A percentile compares a stretch with the other conserved stretches of the same genome.
Evolutionary conservation across 331 rosid genomes (phyloP).

Genomic region (Pyrus hybrid): DNA sequence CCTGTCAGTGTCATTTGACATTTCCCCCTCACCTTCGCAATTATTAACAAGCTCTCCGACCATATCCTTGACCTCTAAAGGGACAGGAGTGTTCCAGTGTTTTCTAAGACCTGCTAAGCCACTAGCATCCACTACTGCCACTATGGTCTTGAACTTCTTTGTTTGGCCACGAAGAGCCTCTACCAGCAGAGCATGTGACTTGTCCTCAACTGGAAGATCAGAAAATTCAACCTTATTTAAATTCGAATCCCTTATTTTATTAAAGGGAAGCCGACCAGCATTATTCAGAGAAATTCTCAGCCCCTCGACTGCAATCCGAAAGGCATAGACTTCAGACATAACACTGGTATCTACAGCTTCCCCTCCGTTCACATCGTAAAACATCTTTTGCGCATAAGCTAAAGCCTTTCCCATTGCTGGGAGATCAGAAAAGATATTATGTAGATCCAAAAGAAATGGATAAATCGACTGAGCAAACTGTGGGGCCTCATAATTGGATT

Average conservation of each 20-base stretch:
- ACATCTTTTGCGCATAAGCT: conserved; percentile 62
- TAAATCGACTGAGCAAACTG: conserved; percentile 59
- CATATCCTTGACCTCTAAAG: conserved; percentile 46
- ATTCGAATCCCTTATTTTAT: conserved; percentile 16
- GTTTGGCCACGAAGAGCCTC: conserved; percentile 60
- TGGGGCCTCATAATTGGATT: conserved; percentile 38
- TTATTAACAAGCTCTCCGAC: conserved; percentile 35
- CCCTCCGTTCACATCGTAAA: conserved; percentile 52
- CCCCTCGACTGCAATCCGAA: conserved; percentile 72
- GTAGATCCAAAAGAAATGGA: conserved; percentile 67
- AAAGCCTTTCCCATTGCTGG: conserved; percentile 63
- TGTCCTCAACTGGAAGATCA: conserved; percentile 59
- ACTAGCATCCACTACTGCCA: conserved; percentile 70
- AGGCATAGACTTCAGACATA: conserved; percentile 58
- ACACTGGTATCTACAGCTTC: conserved; percentile 40
- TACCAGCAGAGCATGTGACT: conserved; percentile 53
- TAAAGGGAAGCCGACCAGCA: conserved; percentile 32
- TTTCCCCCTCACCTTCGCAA: conserved; percentile 29
- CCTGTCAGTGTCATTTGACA: conserved; percentile 30
- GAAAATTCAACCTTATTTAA: conserved; percentile 30
- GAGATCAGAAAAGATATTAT: conserved; percentile 39
- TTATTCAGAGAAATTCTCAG: conserved; percentile 60
- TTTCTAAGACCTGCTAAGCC: conserved; percentile 64
- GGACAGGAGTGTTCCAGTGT: conserved; percentile 66
- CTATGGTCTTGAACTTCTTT: conserved; percentile 55